Evolutionary conservation across 2,329 filamentous ascomycete genomes (phyloP).

Genomic region (Escovopsis sp.): DNA sequence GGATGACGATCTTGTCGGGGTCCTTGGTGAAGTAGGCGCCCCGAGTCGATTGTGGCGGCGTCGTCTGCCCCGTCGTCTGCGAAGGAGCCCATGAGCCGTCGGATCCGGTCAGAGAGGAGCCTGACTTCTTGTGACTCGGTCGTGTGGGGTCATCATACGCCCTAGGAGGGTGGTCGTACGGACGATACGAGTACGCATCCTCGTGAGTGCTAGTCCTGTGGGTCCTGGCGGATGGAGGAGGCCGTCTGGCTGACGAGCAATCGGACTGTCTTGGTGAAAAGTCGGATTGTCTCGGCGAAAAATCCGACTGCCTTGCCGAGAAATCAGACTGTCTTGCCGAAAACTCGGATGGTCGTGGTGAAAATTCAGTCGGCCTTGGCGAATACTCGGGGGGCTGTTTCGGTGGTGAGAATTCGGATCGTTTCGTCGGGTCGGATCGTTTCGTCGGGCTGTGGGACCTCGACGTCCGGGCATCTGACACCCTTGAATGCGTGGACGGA

Average conservation of each 20-base stretch:
- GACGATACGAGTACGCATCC: conserved; percentile 57
- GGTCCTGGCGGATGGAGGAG: conserved; percentile 38
- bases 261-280: conserved; percentile 19
- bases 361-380: neutral
- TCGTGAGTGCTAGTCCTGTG: conserved; percentile 44
- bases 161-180: conserved; percentile 56
- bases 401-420: neutral
- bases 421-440: conserved; percentile 1
- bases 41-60: conserved; percentile 64
- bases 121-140: conserved; percentile 19
- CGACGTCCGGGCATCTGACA: conserved; percentile 8
- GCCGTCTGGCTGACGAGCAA: conserved; percentile 6
- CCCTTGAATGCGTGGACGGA: conserved; percentile 2
- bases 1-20: conserved; percentile 91
- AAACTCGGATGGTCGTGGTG: neutral
- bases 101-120: conserved; percentile 54
- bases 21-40: conserved; percentile 76
- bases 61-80: conserved; percentile 69
- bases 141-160: conserved; percentile 38
- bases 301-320: conserved; percentile 8
- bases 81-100: conserved; percentile 78
- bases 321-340: neutral
- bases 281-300: conserved; percentile 10
- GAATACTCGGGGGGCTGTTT: neutral
- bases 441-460: conserved; percentile 5